Evolutionary conservation across 345 rosid genomes (phyloP).

Genomic region (Laguncularia racemosa): DNA sequence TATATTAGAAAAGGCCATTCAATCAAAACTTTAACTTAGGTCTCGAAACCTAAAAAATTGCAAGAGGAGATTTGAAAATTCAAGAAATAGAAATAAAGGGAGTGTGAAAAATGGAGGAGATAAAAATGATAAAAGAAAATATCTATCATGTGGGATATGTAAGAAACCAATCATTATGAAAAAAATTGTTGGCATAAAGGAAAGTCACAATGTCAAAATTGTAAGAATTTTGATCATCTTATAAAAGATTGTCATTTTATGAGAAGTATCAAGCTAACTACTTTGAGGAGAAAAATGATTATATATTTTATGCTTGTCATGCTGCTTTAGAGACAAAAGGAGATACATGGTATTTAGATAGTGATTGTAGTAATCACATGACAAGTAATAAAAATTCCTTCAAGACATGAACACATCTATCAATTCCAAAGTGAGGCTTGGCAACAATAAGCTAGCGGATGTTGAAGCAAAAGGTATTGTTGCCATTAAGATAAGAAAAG

Average conservation of each 20-base stretch:
- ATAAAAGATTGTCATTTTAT: background rate
- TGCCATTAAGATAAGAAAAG: background rate
- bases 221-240: conserved; percentile 2
- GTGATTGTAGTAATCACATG: no score
- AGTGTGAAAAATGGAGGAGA: background rate
- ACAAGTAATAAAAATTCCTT: background rate
- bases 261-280: background rate
- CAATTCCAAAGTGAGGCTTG: background rate
- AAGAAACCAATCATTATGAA: no score
- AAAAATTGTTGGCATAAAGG: background rate
- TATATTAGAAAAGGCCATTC: no score
- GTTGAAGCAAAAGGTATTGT: conserved; percentile 1
- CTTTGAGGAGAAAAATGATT: background rate
- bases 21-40: no score
- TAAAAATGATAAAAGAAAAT: background rate
- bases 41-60: no score
- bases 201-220: background rate
- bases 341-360: no score
- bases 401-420: background rate
- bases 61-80: background rate
- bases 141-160: no score
- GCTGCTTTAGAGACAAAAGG: background rate
- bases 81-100: background rate
- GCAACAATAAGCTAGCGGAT: background rate
- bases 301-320: conserved; percentile 1